Conservation (phyloP, 2,329 filamentous ascomycete species). For the Aureobasidium musti region DNA sequence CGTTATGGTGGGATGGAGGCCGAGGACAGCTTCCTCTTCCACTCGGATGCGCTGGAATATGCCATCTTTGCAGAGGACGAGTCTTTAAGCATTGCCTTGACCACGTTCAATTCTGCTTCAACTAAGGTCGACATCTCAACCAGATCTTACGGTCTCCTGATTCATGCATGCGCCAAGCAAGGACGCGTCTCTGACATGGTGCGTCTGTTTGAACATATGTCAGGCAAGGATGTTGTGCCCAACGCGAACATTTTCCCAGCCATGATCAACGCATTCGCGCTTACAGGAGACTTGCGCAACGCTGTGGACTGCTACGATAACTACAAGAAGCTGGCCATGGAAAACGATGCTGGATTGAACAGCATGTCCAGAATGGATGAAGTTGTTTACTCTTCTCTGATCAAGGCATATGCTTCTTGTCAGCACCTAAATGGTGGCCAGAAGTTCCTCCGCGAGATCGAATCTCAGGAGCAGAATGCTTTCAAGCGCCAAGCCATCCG, state of each 20-base stretch:
- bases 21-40: constrained; percentile 81
- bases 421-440: constrained; percentile 78
- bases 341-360: constrained; percentile 72
- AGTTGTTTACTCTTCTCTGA: constrained; percentile 85
- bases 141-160: constrained; percentile 80
- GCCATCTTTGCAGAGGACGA: constrained; percentile 86
- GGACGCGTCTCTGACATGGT: constrained; percentile 87
- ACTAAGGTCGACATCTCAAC: constrained; percentile 69
- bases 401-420: constrained; percentile 83
- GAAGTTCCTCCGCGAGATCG: constrained; percentile 81
- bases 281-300: constrained; percentile 75
- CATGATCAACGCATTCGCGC: constrained; percentile 94
- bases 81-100: constrained; percentile 79
- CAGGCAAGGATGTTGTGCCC: constrained; percentile 70
- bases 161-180: constrained; percentile 81
- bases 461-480: constrained; percentile 35
- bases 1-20: constrained; percentile 86
- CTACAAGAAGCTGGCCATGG: constrained; percentile 85
- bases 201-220: constrained; percentile 88
- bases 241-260: constrained; percentile 81
- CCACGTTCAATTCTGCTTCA: constrained; percentile 78
- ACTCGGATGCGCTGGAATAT: constrained; percentile 82
- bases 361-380: constrained; percentile 73
- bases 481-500: constrained; percentile 63
- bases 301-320: constrained; percentile 95